Conservation (phyloP, 73 alveolate genomes). For the Diophrys appendiculata region DNA sequence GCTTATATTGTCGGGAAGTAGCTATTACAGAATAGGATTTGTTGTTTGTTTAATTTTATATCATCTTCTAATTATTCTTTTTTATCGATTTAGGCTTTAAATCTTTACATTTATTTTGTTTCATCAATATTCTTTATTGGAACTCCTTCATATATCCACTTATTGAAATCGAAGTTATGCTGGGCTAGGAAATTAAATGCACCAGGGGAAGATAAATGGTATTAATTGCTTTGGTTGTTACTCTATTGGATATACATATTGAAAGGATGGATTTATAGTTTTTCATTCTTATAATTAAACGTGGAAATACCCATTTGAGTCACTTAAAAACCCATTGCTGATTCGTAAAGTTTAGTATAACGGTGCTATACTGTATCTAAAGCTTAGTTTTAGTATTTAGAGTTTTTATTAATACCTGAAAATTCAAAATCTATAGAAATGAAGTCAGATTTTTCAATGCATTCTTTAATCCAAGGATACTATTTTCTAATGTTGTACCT, state of each 20-base stretch:
- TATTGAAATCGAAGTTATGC: conserved; percentile 10
- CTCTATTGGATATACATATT: conserved; percentile 12
- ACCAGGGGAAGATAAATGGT: not conserved
- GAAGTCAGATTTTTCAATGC: not conserved
- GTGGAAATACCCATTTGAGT: conserved; percentile 4
- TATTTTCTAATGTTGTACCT: not conserved
- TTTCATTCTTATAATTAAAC: not conserved
- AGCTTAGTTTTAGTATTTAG: not conserved
- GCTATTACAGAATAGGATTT: too few relatives aligned
- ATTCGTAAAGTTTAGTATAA: not conserved
- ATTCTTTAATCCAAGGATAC: not conserved
- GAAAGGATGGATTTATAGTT: not conserved
- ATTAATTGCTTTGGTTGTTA: not conserved
- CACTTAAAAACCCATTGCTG: conserved; percentile 13
- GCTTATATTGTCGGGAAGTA: too few relatives aligned
- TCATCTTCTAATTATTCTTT: too few relatives aligned
- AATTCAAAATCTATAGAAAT: conserved; percentile 19
- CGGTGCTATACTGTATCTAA: not conserved
- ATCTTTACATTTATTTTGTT: too few relatives aligned
- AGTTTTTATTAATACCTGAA: not conserved
- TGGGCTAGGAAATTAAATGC: conserved; percentile 3
- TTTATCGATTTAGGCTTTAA: too few relatives aligned
- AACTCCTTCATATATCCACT: conserved; percentile 15
- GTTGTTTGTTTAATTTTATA: too few relatives aligned
- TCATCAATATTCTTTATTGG: too few relatives aligned